Conservation (phyloP, 73 alveolate genomes). For the Uronychia setigera region DNA sequence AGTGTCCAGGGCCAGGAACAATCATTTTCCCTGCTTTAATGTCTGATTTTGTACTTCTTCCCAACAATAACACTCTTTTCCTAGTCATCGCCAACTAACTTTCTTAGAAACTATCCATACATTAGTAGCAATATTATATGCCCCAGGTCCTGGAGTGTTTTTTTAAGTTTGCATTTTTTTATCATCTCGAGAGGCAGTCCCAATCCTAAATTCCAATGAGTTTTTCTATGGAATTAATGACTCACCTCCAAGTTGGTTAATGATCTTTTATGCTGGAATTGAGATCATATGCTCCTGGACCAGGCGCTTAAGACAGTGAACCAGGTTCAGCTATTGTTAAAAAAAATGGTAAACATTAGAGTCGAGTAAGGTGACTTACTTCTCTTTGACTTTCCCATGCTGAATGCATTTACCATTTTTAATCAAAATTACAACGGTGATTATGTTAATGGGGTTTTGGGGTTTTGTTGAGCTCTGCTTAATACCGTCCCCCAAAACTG, state of each 20-base stretch:
- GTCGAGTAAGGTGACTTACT: background rate
- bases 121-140: background rate
- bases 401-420: background rate
- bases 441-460: too few species aligned
- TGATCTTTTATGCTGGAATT: background rate
- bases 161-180: background rate
- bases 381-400: background rate
- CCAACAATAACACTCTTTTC: background rate
- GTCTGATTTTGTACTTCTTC: background rate
- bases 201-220: background rate
- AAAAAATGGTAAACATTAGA: background rate
- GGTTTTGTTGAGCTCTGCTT: background rate
- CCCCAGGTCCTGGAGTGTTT: background rate
- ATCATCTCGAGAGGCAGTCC: background rate
- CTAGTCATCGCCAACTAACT: background rate
- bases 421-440: background rate
- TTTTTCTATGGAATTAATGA: too few species aligned
- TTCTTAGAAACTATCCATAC: background rate
- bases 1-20: slow-evolving; percentile 1
- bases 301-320: too few species aligned
- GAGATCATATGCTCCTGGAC: background rate
- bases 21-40: background rate
- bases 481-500: background rate
- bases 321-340: background rate
- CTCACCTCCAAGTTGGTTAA: background rate